Conservation (phyloP, 2,329 filamentous ascomycete genomes). For the Fusarium siculi region DNA sequence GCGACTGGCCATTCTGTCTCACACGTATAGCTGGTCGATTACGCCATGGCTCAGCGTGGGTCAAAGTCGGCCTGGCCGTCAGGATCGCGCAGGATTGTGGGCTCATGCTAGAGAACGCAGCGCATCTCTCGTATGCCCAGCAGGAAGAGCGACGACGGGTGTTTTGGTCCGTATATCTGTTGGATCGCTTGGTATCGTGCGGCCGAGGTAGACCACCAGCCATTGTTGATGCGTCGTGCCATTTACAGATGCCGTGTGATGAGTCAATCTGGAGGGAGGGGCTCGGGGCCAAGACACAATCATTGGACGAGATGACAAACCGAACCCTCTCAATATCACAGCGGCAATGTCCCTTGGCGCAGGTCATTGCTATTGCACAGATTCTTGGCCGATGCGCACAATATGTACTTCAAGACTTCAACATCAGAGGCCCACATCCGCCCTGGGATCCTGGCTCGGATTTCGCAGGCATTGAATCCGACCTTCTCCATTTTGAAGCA, state of each 20-base stretch:
- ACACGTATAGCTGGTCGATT: not conserved
- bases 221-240: not conserved
- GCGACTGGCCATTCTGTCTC: too few relatives aligned
- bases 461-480: not conserved
- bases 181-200: not conserved
- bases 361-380: not conserved
- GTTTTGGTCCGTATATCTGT: not conserved
- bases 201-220: not conserved
- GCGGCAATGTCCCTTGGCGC: not conserved
- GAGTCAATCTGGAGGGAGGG: not conserved
- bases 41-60: not conserved
- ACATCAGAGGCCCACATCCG: not conserved
- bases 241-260: not conserved
- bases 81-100: not conserved
- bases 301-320: not conserved
- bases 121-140: not conserved
- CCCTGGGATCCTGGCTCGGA: not conserved
- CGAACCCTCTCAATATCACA: not conserved
- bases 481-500: not conserved
- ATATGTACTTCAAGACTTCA: not conserved
- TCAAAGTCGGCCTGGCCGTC: not conserved
- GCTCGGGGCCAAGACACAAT: not conserved
- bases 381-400: not conserved
- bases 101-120: not conserved
- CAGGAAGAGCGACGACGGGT: not conserved